These are phyloP conservation scores for Penicillium cosmopolitanum DNA, from an alignment of 495 filamentous ascomycete genomes.

Conservation along the genomic window DNA sequence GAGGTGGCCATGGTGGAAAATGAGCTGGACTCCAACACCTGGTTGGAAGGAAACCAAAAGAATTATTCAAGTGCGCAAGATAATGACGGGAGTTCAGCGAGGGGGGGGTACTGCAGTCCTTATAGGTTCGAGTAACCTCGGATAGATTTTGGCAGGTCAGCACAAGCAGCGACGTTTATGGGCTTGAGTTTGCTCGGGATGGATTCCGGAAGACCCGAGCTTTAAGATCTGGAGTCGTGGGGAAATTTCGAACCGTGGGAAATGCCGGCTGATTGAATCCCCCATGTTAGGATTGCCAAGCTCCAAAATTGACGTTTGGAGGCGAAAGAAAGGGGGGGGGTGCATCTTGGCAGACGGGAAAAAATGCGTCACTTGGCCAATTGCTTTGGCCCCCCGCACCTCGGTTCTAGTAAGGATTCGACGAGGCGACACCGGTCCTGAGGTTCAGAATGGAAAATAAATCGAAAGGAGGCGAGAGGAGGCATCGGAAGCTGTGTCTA, in stretches of 20 bases:
- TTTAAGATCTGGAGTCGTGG: not conserved
- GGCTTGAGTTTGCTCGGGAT: not conserved
- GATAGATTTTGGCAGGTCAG: not conserved
- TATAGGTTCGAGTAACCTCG: not conserved
- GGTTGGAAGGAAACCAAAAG: not conserved
- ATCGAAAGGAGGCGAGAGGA: too few relatives aligned
- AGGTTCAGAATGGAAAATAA: not conserved
- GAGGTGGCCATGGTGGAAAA: constrained; percentile 11
- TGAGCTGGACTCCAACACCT: not conserved
- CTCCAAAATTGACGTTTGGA: not conserved
- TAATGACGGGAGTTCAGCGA: not conserved
- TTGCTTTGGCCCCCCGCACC: not conserved
- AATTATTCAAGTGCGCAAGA: too few relatives aligned
- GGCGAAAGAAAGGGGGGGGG: constrained; percentile 5
- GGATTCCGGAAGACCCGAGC: constrained; percentile 2
- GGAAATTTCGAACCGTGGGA: not conserved
- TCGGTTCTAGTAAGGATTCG: not conserved
- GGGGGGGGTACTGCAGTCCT: not conserved
- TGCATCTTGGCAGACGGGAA: constrained; percentile 1
- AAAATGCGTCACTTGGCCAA: not conserved
- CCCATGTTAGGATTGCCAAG: not conserved
- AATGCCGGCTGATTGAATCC: not conserved
- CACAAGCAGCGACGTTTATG: constrained; percentile 5
- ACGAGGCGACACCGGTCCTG: not conserved
- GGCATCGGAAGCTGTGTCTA: too few relatives aligned